Conservation (phyloP, 1,284 basidiomycete genomes). For the Papiliotrema terrestris region DNA sequence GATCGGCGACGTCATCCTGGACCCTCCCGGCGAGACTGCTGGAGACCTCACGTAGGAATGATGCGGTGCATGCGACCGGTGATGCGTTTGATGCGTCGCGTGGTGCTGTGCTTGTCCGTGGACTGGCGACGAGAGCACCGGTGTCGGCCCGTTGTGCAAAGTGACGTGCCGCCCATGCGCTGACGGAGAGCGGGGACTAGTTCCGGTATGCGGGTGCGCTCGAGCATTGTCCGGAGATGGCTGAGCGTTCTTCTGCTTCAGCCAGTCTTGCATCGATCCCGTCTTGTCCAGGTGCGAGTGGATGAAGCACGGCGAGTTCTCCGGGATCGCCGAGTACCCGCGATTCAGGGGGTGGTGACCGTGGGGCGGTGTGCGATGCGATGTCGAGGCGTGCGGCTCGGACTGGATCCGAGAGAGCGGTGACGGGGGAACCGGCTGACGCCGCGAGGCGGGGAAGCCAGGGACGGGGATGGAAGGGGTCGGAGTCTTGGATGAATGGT, state of each 20-base stretch:
- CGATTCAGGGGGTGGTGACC: background rate
- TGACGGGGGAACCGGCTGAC: slow-evolving; percentile 30
- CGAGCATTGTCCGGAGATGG: too few species aligned
- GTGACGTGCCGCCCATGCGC: background rate
- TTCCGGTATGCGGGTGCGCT: too few species aligned
- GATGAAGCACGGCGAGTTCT: slow-evolving; percentile 48
- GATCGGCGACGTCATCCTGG: background rate
- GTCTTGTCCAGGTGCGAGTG: slow-evolving; percentile 50
- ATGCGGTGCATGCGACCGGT: background rate
- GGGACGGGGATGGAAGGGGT: slow-evolving; percentile 10
- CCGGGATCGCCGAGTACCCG: background rate
- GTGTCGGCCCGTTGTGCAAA: slow-evolving; percentile 1
- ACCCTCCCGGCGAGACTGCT: background rate
- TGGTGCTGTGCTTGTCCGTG: background rate
- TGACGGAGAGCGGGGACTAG: too few species aligned
- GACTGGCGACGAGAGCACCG: background rate
- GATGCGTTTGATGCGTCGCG: background rate
- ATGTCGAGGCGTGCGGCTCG: background rate
- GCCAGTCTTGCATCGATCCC: slow-evolving; percentile 45
- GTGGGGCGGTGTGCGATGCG: background rate
- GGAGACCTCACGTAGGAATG: background rate
- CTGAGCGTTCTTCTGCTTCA: slow-evolving; percentile 20
- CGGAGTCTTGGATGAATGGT: background rate
- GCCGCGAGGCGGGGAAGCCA: slow-evolving; percentile 19
- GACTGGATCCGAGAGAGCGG: slow-evolving; percentile 32